These are phyloP conservation scores for Globisporangium okanoganense DNA, from an alignment of 352 stramenopile genomes.

Conservation along the genomic window DNA sequence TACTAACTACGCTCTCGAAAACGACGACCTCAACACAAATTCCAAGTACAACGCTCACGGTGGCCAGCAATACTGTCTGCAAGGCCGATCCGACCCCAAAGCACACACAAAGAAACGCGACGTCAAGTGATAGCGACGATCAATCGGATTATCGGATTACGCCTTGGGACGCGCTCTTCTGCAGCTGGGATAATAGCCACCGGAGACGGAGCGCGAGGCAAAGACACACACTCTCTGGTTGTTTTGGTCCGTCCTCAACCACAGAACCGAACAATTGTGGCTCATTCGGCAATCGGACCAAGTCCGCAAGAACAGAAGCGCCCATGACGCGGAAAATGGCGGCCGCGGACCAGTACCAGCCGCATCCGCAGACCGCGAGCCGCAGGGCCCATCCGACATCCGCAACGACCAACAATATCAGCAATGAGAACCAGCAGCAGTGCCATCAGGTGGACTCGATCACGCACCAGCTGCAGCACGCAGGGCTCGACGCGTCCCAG, in stretches of 20 bases:
- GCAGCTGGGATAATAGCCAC: not conserved
- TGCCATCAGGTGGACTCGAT: conserved; percentile 3
- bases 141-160: not conserved
- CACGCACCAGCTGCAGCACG: conserved; percentile 5
- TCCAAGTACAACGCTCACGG: no score
- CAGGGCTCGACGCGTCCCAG: not conserved
- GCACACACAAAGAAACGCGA: no score
- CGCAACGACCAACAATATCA: not conserved
- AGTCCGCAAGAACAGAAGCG: not conserved
- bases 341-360: not conserved
- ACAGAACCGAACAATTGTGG: not conserved
- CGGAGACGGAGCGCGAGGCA: not conserved
- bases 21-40: no score
- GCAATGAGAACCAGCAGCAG: not conserved
- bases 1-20: no score
- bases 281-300: not conserved
- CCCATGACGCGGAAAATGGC: not conserved
- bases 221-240: not conserved
- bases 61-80: no score
- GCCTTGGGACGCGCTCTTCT: not conserved
- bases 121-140: not conserved
- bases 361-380: not conserved
- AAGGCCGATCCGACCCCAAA: no score
- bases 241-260: not conserved
- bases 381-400: not conserved